Percentiles rank a stretch among this genome's conserved stretches.
These are phyloP conservation scores for Pezicula neosporulosa DNA, from an alignment of 2,329 filamentous ascomycete genomes.

Conservation along the genomic window DNA sequence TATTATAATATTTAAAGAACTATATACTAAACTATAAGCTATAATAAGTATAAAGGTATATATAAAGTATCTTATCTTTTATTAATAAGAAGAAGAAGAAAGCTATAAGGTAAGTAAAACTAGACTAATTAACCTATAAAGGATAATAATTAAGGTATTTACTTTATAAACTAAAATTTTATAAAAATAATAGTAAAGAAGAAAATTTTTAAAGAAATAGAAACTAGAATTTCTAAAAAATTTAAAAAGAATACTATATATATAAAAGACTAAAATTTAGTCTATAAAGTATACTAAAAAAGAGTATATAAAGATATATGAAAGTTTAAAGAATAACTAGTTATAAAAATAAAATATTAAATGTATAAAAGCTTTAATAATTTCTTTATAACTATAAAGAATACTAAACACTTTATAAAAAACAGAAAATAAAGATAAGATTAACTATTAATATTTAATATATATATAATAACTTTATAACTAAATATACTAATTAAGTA, in stretches of 20 bases:
- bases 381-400: not conserved
- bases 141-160: not conserved
- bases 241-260: not conserved
- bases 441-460: not conserved
- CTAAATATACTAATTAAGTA: not conserved
- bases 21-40: not conserved
- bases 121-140: not conserved
- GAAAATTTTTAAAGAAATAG: not conserved
- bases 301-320: not conserved
- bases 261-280: not conserved
- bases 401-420: not conserved
- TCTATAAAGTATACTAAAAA: not conserved
- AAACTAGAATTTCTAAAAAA: not conserved
- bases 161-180: not conserved
- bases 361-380: not conserved
- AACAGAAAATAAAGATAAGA: not conserved
- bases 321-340: not conserved
- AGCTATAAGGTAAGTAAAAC: not conserved
- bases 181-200: not conserved
- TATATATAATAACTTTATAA: not conserved
- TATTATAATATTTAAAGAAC: not conserved
- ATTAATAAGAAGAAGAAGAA: not conserved
- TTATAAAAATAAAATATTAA: not conserved
- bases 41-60: not conserved
- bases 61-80: not conserved